These are phyloP conservation scores for Tylopilus sp. DNA, from an alignment of 1,284 basidiomycete species.

Conservation along the genomic window DNA sequence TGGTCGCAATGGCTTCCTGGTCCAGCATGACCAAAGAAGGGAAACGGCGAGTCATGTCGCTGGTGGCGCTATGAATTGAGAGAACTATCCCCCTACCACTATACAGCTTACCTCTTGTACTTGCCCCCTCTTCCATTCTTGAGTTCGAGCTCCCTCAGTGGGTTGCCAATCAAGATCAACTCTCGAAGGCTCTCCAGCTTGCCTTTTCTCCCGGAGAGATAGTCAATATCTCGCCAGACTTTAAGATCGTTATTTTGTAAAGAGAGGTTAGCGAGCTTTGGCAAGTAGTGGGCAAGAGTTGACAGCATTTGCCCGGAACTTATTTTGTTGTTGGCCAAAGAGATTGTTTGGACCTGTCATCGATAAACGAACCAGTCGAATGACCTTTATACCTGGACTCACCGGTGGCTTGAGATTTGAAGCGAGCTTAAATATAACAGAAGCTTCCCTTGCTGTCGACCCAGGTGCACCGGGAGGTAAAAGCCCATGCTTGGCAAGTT, in stretches of 20 bases:
- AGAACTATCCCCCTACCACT: neutral
- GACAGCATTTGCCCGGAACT: conserved; percentile 46
- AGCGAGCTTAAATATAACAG: conserved; percentile 84
- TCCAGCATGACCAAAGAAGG: conserved; percentile 70
- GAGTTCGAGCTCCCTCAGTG: conserved; percentile 63
- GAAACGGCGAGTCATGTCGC: conserved; percentile 70
- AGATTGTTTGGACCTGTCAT: conserved; percentile 68
- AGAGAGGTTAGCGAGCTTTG: conserved; percentile 76
- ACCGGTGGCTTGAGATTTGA: conserved; percentile 74
- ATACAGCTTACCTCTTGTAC: conserved; percentile 58
- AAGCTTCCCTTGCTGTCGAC: conserved; percentile 59
- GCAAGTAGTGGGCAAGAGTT: conserved; percentile 63
- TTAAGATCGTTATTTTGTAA: conserved; percentile 69
- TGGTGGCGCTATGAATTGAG: conserved; percentile 37
- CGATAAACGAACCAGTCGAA: conserved; percentile 2
- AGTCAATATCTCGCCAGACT: conserved; percentile 66
- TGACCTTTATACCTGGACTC: conserved; percentile 17
- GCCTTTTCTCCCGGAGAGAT: conserved; percentile 55
- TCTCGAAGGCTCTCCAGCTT: conserved; percentile 67
- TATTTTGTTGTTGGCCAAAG: conserved; percentile 62
- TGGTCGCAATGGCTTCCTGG: conserved; percentile 68
- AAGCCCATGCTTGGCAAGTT: conserved; percentile 64
- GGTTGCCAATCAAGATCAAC: conserved; percentile 78
- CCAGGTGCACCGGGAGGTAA: conserved; percentile 62
- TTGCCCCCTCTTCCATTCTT: conserved; percentile 51